Conservation (phyloP, 345 rosid species). For the Camelina laxa region DNA sequence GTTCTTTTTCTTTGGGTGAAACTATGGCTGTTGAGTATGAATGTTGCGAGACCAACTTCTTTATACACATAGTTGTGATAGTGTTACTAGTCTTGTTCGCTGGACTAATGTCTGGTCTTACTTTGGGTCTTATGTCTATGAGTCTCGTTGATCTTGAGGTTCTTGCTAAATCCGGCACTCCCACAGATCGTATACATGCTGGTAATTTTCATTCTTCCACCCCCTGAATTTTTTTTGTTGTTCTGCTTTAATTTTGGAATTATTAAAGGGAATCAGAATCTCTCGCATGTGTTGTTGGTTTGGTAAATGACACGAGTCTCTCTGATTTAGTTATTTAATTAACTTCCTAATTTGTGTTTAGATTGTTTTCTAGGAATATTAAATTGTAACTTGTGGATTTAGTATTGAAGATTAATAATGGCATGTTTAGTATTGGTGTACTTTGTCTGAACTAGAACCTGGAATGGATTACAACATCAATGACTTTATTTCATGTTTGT, state of each 20-base stretch:
- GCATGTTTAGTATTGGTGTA: too few species aligned
- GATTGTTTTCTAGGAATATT: background rate
- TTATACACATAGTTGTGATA: conserved; percentile 59
- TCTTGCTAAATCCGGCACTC: conserved; percentile 86
- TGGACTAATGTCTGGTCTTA: conserved; percentile 93
- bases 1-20: background rate
- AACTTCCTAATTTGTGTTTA: background rate
- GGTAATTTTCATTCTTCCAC: conserved; percentile 50
- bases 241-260: background rate
- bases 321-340: background rate
- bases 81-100: conserved; percentile 71
- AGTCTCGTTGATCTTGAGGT: conserved; percentile 95
- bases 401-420: background rate
- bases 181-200: conserved; percentile 68
- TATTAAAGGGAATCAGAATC: background rate
- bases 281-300: conserved; percentile 22
- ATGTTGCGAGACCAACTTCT: conserved; percentile 67
- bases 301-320: background rate
- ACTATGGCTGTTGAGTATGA: conserved; percentile 74
- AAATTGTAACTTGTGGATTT: conserved; percentile 3
- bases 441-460: too few species aligned
- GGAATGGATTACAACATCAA: background rate
- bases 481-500: background rate
- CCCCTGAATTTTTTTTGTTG: too few species aligned
- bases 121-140: conserved; percentile 93